Base-by-base conservation (phyloP, 345 rosid genomes). In the Boechera divaricarpa region DNA sequence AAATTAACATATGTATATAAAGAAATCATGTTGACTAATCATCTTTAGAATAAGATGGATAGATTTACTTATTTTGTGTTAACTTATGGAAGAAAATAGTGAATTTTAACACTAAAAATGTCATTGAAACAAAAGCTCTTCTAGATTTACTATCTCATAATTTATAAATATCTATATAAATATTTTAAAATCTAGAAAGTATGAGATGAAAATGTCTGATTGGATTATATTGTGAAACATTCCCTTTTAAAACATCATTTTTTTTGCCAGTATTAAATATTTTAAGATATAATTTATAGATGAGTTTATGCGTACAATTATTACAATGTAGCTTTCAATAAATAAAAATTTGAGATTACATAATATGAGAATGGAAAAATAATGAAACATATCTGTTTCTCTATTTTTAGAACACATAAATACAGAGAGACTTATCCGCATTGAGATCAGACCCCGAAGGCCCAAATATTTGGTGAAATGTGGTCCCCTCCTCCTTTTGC, bases 401-500 rank as follows among this genome's bases (percentile, higher is more conserved):
- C 29, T 65, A 24, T 24, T 42, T 74, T 21, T 44, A 74, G 72
- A 58, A 66, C 13, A 66, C 63, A 74, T 74, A 56, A 47, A 74
- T 66, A 56, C 65, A 55, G 44, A 65, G 29, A 65, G 29, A 65
- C 72, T 74, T 74, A 65, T 74, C 78, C 66, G 21, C 59, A 55
- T 66, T 56, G 66, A 74, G 72, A 66, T 74, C 31, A 65, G 72
- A 45, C 51, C 70, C 78, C 67, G 24, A 21, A 21, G 24, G 24
- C 24, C 24, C 24, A 67, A 56, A 75, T 75, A 66, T 66, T 74
- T 66, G 51, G 72, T 67, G 59, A 66, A 74, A 15, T 66, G 66
- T 74, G 78, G 78, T 74, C 78, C 66, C n/a, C 9, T 45, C n/a
- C 55, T 66, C 24, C 49, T 66, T 64, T 53, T 35, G 0, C 4